phyloP scores from a whole-genome alignment of 1,139 yeast genomes.

The Geotrichum phurueaensis region DNA sequence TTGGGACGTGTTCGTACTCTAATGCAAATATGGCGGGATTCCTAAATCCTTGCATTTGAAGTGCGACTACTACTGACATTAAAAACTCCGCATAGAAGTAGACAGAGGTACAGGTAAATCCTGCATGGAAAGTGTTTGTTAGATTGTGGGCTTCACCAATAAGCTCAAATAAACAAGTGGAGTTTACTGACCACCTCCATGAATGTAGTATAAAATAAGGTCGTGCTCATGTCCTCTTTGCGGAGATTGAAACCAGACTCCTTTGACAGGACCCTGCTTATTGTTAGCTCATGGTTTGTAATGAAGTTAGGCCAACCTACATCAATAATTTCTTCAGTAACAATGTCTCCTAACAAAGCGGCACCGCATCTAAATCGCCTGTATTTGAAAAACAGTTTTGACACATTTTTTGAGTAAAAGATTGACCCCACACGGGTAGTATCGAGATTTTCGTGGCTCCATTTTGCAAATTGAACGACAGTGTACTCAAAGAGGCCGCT shows the following conservation, averaged over 20 bases:
- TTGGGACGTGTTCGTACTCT: constrained; percentile 31
- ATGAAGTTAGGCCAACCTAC: constrained; percentile 10
- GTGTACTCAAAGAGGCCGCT: constrained; percentile 28
- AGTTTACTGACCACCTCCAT: constrained; percentile 32
- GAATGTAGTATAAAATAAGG: constrained; percentile 36
- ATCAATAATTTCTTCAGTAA: constrained; percentile 16
- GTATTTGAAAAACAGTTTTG: constrained; percentile 24
- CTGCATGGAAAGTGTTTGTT: neutral
- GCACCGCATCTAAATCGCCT: constrained; percentile 28
- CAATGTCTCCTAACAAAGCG: constrained; percentile 28
- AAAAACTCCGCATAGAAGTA: constrained; percentile 40
- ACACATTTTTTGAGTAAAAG: constrained; percentile 23
- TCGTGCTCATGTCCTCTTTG: constrained; percentile 33
- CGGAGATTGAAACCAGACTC: constrained; percentile 37
- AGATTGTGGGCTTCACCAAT: neutral
- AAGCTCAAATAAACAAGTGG: neutral
- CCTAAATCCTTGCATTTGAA: constrained; percentile 41
- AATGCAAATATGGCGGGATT: constrained; percentile 42
- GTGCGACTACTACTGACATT: constrained; percentile 34
- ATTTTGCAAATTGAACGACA: constrained; percentile 24
- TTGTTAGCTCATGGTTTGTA: neutral
- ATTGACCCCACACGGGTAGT: constrained; percentile 23
- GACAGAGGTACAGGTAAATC: constrained; percentile 10
- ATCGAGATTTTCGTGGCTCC: constrained; percentile 22
- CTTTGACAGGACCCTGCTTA: constrained; percentile 25